Percentiles rank a stretch among this genome's conserved stretches.
phyloP scores from a whole-genome alignment of 768 basidiomycete genomes.

The Tricholoma sp. region DNA sequence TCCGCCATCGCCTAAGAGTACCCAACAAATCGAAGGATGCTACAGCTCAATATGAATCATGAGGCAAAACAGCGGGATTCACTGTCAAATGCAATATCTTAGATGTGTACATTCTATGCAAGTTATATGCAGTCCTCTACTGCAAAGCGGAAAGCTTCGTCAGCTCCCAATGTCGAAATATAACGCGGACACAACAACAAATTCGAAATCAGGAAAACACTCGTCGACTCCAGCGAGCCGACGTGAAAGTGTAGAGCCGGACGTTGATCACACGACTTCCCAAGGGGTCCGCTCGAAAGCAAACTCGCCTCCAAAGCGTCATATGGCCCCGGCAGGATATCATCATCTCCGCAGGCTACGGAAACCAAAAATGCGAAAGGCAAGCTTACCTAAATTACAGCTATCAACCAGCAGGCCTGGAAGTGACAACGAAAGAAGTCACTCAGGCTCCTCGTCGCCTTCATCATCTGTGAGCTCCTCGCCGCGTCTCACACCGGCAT shows the following conservation, averaged over 20 bases:
- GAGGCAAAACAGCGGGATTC: neutral
- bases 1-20: no score
- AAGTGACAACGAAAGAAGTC: neutral
- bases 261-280: slow-evolving; percentile 56
- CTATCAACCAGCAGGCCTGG: neutral
- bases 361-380: neutral
- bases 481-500: slow-evolving; percentile 59
- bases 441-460: slow-evolving; percentile 37
- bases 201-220: slow-evolving; percentile 5
- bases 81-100: neutral
- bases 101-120: neutral
- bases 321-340: slow-evolving; percentile 82
- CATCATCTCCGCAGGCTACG: slow-evolving; percentile 37
- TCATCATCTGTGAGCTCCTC: slow-evolving; percentile 91
- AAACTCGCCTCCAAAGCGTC: slow-evolving; percentile 48
- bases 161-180: neutral
- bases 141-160: neutral
- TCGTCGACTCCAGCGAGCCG: neutral
- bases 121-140: neutral
- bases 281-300: slow-evolving; percentile 20
- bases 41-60: neutral
- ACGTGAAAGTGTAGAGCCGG: slow-evolving; percentile 37
- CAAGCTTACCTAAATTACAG: neutral
- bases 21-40: no score
- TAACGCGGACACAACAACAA: neutral